Base-by-base conservation (phyloP, 1,284 basidiomycete species). In the Taiwanofungus camphoratus region DNA sequence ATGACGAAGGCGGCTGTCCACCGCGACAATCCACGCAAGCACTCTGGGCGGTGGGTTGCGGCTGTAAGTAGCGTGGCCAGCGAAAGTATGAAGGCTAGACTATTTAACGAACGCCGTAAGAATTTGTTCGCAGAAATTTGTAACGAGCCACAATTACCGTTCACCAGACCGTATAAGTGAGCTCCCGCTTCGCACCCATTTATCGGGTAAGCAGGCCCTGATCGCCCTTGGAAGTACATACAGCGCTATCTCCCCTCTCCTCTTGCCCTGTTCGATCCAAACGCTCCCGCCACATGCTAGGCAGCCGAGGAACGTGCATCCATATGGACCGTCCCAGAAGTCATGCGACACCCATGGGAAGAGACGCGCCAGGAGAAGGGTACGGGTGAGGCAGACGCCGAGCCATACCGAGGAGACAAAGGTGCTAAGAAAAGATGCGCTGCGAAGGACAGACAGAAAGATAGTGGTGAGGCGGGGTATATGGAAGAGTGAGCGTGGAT, bases 181-280 rank as follows among this genome's bases (percentile, higher is more conserved):
- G 29, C 64, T 66, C 3, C 70, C 64, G 40, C 67, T 71, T 44
- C 63, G 70, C 19, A 78, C 38, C 74, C 77, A 80, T 5, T 53
- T 56, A 46, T 75, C 63, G 1, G 82, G 73, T 12, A 88, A 59
- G 37, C 68, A 76, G 1, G 83, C 70, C 34, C 81, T 66, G 19
- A 87, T 55, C 8, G 84, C 85, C 44, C 76, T 67, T 1, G 87
- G 85, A 3, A 88, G 63, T 39, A 87, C 86, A 54, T 88, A 88
- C 31, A 88, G 58, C 0, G 84, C 77, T 66, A 89, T 85, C 60
- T 89, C 86, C 3, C 83, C 83, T 42, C 87, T 66, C 50, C 86
- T 64, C 38, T 67, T 67, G 3, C 77, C 77, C 44, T 79, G 77
- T 56, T 89, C 85, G 33, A 88, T 73, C 75, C 77, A 87, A 36